Base-by-base conservation (phyloP, 768 basidiomycete genomes). In the Tylopilus sp. region DNA sequence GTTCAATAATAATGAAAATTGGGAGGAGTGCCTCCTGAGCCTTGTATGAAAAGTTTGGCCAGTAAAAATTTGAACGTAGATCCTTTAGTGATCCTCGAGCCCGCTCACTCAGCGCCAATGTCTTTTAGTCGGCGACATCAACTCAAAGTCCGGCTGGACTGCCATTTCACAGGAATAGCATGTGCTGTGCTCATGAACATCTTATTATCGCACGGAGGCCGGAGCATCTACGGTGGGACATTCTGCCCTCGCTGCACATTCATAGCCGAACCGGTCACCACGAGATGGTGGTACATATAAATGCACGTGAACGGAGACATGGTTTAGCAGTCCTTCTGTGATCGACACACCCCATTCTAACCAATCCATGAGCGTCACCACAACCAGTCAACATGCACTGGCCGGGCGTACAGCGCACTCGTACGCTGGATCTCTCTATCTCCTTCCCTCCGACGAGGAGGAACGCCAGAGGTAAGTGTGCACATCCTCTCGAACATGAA, bases 371-470 rank as follows among this genome's bases (percentile, higher is more conserved):
- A 52, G 40, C 21, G 12, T 21, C 33, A 57, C 43, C 6, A 28
- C 31, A 8, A 44, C 45, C 12, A 1, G 4, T 5, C 47, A 53
- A 23, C 47, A 5, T 21, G 4, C 22, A 17, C 39, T n/a, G n/a
- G n/a, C 25, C 17, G 56, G 56, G 39, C 60, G 59, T 12, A 49
- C 55, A 0, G 28, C 63, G 15, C 60, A 65, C 38, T 65, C 63
- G 1, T 49, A 57, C 26, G 20, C 50, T 9, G 63, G 63, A 23
- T 42, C 57, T 21, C 45, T 57, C 0, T 68, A 68, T 38, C 40
- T 66, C 17, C 52, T 66, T 3, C 66, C 65, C 21, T 60, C 57
- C 5, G 63, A 66, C 4, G 63, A 66, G 13, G 52, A 61, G 40
- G 65, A 68, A 40, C 55, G 61, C 15, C 40, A 59, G 39, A 66